These are phyloP conservation scores for Starmerella gropengiesseri DNA, from an alignment of 805 yeast genomes.

Conservation along the genomic window DNA sequence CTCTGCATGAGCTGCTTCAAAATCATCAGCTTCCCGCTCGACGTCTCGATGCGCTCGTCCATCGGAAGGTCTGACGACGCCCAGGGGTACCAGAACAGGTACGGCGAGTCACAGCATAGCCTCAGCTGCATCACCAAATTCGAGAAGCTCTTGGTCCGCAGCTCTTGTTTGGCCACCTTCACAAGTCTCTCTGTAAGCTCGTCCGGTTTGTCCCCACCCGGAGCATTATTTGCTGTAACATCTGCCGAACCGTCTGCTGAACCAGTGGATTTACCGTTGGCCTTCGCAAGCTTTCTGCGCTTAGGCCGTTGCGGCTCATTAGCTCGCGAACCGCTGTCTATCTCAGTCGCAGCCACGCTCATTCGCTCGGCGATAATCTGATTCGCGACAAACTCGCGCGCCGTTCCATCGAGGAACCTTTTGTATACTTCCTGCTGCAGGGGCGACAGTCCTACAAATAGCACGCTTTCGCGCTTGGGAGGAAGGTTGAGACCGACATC, in stretches of 20 bases:
- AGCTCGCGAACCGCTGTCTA: conserved; percentile 3
- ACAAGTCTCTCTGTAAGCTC: conserved; percentile 25
- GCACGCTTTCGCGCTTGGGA: conserved; percentile 77
- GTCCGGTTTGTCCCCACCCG: conserved; percentile 20
- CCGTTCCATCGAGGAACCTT: conserved; percentile 34
- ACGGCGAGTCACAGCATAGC: conserved; percentile 76
- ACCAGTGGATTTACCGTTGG: no score
- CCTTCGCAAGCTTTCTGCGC: neutral
- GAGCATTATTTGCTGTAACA: neutral
- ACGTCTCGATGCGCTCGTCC: conserved; percentile 36
- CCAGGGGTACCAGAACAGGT: conserved; percentile 73
- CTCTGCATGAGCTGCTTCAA: conserved; percentile 50
- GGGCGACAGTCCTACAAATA: conserved; percentile 57
- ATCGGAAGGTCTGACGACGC: conserved; percentile 23
- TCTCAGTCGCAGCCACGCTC: conserved; percentile 9
- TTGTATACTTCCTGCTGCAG: conserved; percentile 56
- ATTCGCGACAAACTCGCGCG: conserved; percentile 28
- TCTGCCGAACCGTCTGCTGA: no score
- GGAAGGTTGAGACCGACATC: conserved; percentile 64
- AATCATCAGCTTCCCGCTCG: conserved; percentile 64
- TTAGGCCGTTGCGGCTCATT: neutral
- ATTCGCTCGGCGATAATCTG: conserved; percentile 21
- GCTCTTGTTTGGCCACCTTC: conserved; percentile 30
- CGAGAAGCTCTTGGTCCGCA: conserved; percentile 44
- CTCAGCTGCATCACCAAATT: conserved; percentile 77